Evolutionary conservation across 148 eudicot genomes (phyloP).

Genomic region (Hydrangea macrophylla): DNA sequence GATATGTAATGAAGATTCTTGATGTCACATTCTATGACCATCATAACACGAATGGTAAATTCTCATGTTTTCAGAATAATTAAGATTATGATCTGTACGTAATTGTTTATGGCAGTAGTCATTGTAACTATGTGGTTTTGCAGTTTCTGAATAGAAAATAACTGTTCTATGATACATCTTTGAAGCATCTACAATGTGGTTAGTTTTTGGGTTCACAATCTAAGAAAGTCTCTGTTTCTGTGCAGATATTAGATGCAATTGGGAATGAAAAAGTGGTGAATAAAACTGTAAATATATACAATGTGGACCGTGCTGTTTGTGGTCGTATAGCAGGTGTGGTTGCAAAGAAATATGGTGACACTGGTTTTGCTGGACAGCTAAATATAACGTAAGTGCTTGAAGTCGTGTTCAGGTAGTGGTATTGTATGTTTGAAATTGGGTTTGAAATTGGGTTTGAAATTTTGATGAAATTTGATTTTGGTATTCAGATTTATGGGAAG

Average conservation of each 20-base stretch:
- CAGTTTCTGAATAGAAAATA: neutral
- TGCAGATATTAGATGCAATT: slow-evolving; percentile 85
- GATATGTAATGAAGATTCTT: neutral
- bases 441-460: slow-evolving; percentile 6
- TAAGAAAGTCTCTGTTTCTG: neutral
- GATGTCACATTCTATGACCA: neutral
- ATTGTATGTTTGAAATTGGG: neutral
- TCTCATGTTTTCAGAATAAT: neutral
- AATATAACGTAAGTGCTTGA: slow-evolving; percentile 87
- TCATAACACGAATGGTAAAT: neutral
- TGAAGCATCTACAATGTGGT: neutral
- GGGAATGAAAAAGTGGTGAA: slow-evolving; percentile 81
- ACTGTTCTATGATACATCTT: neutral
- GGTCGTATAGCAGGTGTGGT: slow-evolving; percentile 94
- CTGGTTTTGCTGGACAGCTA: slow-evolving; percentile 98
- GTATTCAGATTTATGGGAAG: slow-evolving; percentile 78
- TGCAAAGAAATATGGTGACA: slow-evolving; percentile 97
- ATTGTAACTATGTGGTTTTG: neutral
- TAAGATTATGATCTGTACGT: neutral
- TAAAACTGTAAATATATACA: slow-evolving; percentile 68
- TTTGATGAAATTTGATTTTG: slow-evolving; percentile 3
- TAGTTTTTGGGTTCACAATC: neutral
- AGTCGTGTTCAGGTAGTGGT: too few relatives aligned
- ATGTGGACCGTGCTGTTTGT: slow-evolving; percentile 95
- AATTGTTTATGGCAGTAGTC: neutral